A percentile compares a stretch with the other conserved stretches of the same genome.
Conservation (phyloP, 805 yeast genomes). For the Naumovozyma castellii region DNA sequence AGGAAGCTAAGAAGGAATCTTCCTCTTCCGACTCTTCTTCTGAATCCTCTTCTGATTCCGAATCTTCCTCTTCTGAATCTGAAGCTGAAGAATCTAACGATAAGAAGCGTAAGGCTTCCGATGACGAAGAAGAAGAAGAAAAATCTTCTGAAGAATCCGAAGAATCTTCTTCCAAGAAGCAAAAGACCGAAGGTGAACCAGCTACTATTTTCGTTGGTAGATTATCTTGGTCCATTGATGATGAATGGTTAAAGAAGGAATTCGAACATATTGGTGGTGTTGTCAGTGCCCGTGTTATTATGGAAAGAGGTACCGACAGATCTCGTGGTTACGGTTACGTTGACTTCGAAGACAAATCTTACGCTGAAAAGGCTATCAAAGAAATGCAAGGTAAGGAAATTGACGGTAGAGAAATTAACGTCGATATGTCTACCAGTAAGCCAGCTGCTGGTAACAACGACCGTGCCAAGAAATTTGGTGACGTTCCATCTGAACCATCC, state of each 20-base stretch:
- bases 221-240: slow-evolving; percentile 94
- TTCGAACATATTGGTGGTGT: slow-evolving; percentile 81
- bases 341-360: slow-evolving; percentile 69
- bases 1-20: slow-evolving; percentile 9
- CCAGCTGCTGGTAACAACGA: slow-evolving; percentile 54
- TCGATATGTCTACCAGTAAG: slow-evolving; percentile 82
- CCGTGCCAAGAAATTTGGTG: slow-evolving; percentile 87
- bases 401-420: slow-evolving; percentile 93
- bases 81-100: slow-evolving; percentile 7
- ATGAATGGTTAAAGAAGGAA: slow-evolving; percentile 83
- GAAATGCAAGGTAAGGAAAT: slow-evolving; percentile 88
- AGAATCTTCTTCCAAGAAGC: slow-evolving; percentile 43
- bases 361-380: slow-evolving; percentile 78
- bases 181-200: slow-evolving; percentile 49
- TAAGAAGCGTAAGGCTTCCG: slow-evolving; percentile 32
- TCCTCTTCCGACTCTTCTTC: slow-evolving; percentile 35
- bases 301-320: slow-evolving; percentile 84
- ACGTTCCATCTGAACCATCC: slow-evolving; percentile 81
- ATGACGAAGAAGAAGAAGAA: slow-evolving; percentile 28
- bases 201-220: slow-evolving; percentile 94
- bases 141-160: slow-evolving; percentile 30
- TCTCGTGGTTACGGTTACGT: slow-evolving; percentile 97
- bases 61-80: slow-evolving; percentile 4
- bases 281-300: slow-evolving; percentile 79
- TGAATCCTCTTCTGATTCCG: slow-evolving; percentile 13